Percentiles rank a stretch among this genome's conserved stretches.
phyloP scores from a whole-genome alignment of 2,329 filamentous ascomycete genomes.

The Diaporthe sp. region DNA sequence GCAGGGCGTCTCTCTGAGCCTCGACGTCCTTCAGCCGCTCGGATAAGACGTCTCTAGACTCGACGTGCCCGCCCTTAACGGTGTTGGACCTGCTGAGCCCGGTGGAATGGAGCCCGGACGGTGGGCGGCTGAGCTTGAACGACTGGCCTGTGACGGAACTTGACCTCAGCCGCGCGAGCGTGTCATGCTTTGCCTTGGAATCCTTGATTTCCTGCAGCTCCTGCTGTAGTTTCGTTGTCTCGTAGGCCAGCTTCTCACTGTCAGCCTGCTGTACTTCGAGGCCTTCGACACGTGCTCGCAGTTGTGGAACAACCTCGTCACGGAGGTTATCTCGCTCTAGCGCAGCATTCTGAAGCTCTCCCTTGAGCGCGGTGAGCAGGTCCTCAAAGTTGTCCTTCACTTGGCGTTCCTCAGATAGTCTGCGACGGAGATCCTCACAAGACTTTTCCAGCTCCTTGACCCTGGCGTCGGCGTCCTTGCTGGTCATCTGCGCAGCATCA shows the following conservation, averaged over 20 bases:
- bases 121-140: constrained; percentile 42
- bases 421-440: constrained; percentile 84
- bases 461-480: constrained; percentile 66
- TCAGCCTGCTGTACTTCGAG: constrained; percentile 80
- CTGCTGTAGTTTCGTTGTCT: constrained; percentile 87
- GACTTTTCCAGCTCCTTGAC: constrained; percentile 82
- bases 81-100: constrained; percentile 65
- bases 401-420: constrained; percentile 84
- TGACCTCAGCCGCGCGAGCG: constrained; percentile 50
- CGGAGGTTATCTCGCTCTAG: constrained; percentile 93
- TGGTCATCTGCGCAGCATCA: constrained; percentile 65
- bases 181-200: constrained; percentile 48
- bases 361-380: constrained; percentile 83
- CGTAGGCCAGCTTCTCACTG: constrained; percentile 79
- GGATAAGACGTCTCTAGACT: constrained; percentile 75
- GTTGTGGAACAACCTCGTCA: constrained; percentile 85
- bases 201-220: constrained; percentile 77
- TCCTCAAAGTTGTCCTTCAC: constrained; percentile 96
- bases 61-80: constrained; percentile 59
- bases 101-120: constrained; percentile 41
- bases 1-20: constrained; percentile 90
- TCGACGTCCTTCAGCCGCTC: constrained; percentile 93
- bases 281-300: constrained; percentile 80
- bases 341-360: constrained; percentile 82
- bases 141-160: constrained; percentile 49